These are phyloP conservation scores for Cryptosporidium canis DNA, from an alignment of 169 alveolate species.

Conservation along the genomic window DNA sequence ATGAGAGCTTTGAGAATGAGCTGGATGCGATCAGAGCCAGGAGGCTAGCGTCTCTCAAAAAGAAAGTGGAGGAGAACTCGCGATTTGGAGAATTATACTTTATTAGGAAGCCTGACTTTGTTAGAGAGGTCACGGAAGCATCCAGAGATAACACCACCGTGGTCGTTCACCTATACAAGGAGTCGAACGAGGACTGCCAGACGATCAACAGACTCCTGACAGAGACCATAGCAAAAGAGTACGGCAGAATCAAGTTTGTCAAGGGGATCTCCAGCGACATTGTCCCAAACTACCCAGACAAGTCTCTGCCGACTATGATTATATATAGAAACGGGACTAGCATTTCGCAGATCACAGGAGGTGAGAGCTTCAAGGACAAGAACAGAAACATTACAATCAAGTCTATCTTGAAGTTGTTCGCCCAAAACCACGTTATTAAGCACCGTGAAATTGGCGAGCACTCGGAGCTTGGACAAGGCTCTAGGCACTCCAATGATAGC, in stretches of 20 bases:
- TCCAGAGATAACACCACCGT: constrained; percentile 77
- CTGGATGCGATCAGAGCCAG: constrained; percentile 29
- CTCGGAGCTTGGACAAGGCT: neutral
- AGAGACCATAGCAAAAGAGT: constrained; percentile 72
- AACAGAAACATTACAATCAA: neutral
- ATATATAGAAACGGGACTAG: constrained; percentile 81
- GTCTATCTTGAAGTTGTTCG: constrained; percentile 18
- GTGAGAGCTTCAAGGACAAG: constrained; percentile 47
- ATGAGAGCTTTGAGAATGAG: constrained; percentile 71
- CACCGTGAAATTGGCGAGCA: neutral
- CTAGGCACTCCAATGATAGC: neutral
- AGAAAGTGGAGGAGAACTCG: constrained; percentile 55
- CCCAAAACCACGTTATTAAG: constrained; percentile 3
- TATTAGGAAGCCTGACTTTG: constrained; percentile 74
- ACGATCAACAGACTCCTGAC: constrained; percentile 70
- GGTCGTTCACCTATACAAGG: constrained; percentile 78
- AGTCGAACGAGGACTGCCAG: constrained; percentile 75
- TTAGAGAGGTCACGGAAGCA: constrained; percentile 75
- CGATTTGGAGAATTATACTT: constrained; percentile 75
- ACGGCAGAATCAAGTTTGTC: constrained; percentile 79
- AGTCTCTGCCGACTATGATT: constrained; percentile 79
- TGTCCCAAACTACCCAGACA: constrained; percentile 81
- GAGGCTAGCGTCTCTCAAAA: constrained; percentile 67
- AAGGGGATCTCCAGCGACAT: constrained; percentile 78
- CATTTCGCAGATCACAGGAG: constrained; percentile 76